These are phyloP conservation scores for Erythrophleum ivorense DNA, from an alignment of 331 rosid species.

Conservation along the genomic window DNA sequence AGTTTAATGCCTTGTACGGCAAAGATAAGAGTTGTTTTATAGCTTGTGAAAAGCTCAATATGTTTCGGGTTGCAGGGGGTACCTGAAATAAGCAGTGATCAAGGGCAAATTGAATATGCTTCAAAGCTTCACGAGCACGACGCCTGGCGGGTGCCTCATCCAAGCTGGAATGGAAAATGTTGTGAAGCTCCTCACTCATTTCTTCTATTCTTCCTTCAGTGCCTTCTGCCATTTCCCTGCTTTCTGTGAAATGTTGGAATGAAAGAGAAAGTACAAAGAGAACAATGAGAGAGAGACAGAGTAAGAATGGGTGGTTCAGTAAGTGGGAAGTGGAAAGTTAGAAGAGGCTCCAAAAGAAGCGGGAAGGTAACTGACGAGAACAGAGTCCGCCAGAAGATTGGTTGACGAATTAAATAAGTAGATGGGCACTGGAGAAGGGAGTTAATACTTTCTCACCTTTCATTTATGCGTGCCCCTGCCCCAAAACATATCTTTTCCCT, in stretches of 20 bases:
- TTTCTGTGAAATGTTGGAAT: background rate
- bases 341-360: conserved; percentile 9
- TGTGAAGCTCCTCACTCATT: conserved; percentile 42
- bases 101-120: conserved; percentile 47
- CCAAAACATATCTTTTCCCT: too few species aligned
- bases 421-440: conserved; percentile 14
- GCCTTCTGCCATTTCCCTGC: conserved; percentile 19
- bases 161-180: conserved; percentile 41
- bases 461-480: conserved; percentile 28
- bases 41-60: background rate
- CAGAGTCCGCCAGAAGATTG: conserved; percentile 27
- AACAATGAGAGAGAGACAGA: background rate
- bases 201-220: conserved; percentile 22
- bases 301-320: background rate
- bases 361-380: conserved; percentile 7
- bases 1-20: too few species aligned
- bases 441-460: conserved; percentile 38
- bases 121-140: conserved; percentile 53
- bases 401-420: conserved; percentile 41
- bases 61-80: background rate
- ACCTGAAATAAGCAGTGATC: conserved; percentile 58
- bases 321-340: background rate
- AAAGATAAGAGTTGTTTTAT: background rate
- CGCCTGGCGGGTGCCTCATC: conserved; percentile 59
- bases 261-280: background rate